Evolutionary conservation across 169 alveolate genomes (phyloP).

Genomic region (Plasmodium billcollinsi): DNA sequence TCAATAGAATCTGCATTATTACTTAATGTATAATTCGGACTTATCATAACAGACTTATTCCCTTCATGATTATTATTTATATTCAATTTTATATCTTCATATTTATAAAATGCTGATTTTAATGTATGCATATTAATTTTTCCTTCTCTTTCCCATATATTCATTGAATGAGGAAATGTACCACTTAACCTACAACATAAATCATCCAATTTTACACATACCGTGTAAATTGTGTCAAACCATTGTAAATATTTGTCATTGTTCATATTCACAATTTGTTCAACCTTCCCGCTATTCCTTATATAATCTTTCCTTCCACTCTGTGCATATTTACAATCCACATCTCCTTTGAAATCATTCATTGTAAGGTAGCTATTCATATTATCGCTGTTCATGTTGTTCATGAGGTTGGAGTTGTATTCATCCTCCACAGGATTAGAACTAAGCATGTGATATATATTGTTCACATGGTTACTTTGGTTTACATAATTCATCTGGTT

Average conservation of each 20-base stretch:
- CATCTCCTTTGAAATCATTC: not conserved
- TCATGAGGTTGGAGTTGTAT: not conserved
- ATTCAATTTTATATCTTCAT: not conserved
- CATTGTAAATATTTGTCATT: conserved; percentile 75
- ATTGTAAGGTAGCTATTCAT: not conserved
- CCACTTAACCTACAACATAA: conserved; percentile 75
- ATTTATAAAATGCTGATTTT: conserved; percentile 32
- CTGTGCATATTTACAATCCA: not conserved
- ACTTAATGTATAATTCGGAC: not conserved
- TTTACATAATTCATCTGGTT: too few relatives aligned
- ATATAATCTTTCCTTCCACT: not conserved
- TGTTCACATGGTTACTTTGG: too few relatives aligned
- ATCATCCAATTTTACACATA: conserved; percentile 80
- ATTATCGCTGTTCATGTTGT: conserved; percentile 1
- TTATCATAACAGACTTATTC: not conserved
- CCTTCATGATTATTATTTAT: conserved; percentile 2
- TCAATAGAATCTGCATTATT: not conserved
- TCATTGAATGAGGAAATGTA: conserved; percentile 79
- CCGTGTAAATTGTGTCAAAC: conserved; percentile 81
- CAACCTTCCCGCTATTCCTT: not conserved
- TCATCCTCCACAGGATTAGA: not conserved
- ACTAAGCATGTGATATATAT: too few relatives aligned
- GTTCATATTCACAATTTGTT: not conserved
- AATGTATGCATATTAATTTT: conserved; percentile 10
- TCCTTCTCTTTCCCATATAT: conserved; percentile 76